Evolutionary conservation across 768 basidiomycete genomes (phyloP).

Genomic region (Cubamyces lactineus): DNA sequence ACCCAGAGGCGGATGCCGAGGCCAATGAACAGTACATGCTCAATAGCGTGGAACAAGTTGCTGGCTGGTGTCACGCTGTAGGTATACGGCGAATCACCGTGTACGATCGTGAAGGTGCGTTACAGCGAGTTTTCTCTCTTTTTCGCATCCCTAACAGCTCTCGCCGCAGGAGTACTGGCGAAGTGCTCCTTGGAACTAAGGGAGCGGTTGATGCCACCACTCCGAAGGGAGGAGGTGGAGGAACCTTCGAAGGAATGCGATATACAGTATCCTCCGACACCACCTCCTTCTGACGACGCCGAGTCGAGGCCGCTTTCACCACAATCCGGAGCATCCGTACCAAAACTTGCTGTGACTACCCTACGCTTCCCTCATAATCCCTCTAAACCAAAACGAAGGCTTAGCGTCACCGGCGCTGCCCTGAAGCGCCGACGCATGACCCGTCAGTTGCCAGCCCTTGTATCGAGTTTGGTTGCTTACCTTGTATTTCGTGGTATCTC

Average conservation of each 20-base stretch:
- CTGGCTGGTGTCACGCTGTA: constrained; percentile 62
- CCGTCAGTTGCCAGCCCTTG: constrained; percentile 17
- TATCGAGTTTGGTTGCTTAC: neutral
- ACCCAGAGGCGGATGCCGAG: constrained; percentile 37
- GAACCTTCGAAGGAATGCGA: constrained; percentile 51
- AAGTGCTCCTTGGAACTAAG: constrained; percentile 42
- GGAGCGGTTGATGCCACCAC: constrained; percentile 36
- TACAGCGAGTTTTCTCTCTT: neutral
- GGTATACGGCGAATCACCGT: constrained; percentile 69
- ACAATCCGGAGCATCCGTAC: constrained; percentile 23
- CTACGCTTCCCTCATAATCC: constrained; percentile 11
- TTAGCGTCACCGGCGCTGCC: constrained; percentile 8
- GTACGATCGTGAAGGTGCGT: constrained; percentile 73
- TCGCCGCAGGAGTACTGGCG: constrained; percentile 23
- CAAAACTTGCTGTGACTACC: constrained; percentile 29
- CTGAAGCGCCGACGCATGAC: constrained; percentile 31
- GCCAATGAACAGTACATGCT: constrained; percentile 48
- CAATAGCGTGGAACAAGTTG: constrained; percentile 55
- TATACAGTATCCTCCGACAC: constrained; percentile 71
- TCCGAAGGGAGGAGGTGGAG: constrained; percentile 19
- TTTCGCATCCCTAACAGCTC: constrained; percentile 31
- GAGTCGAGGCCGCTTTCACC: constrained; percentile 68
- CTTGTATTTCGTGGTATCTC: neutral
- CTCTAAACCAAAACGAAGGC: constrained; percentile 8
- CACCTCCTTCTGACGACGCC: constrained; percentile 75